A percentile compares a stretch with the other conserved stretches of the same genome.
phyloP scores from a whole-genome alignment of 768 basidiomycete genomes.

The Lactarius evosmus region DNA sequence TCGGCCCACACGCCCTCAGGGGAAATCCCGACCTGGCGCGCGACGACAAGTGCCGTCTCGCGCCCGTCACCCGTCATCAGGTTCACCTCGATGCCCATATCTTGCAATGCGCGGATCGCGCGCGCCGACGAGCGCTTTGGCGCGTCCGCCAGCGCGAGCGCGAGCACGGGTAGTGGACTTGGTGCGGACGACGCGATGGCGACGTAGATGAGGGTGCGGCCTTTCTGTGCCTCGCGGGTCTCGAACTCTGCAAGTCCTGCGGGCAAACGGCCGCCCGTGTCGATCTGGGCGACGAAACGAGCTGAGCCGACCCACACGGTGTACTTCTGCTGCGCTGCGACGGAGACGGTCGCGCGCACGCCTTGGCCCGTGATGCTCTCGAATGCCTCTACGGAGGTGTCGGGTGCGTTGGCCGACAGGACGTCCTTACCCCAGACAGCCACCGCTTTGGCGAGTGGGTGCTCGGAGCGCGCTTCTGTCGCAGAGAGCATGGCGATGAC shows the following conservation, averaged over 20 bases:
- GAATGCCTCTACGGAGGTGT: constrained; percentile 64
- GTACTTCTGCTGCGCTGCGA: constrained; percentile 44
- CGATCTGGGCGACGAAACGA: constrained; percentile 60
- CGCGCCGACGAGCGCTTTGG: constrained; percentile 82
- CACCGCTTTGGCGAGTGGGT: constrained; percentile 93
- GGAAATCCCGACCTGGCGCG: constrained; percentile 83
- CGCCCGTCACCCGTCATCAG: constrained; percentile 94
- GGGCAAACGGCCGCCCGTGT: constrained; percentile 52
- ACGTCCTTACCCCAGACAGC: constrained; percentile 75
- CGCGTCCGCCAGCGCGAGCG: constrained; percentile 81
- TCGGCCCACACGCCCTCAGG: constrained; percentile 83
- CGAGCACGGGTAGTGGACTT: constrained; percentile 61
- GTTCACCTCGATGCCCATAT: constrained; percentile 89
- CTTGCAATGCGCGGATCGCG: constrained; percentile 75
- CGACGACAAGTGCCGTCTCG: constrained; percentile 83
- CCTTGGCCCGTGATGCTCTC: constrained; percentile 90
- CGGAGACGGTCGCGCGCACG: constrained; percentile 63
- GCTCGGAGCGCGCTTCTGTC: constrained; percentile 90
- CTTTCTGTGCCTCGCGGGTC: constrained; percentile 60
- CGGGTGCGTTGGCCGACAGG: constrained; percentile 46
- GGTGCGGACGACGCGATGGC: constrained; percentile 52
- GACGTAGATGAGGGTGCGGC: constrained; percentile 85
- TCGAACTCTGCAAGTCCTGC: constrained; percentile 62
- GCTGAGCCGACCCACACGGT: constrained; percentile 74
- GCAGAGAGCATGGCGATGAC: constrained; percentile 80